Evolutionary conservation across 2,329 filamentous ascomycete species (phyloP), one percentile per base, ranked within the genome.

Genomic region (Penicillium fuscoglaucum): DNA sequence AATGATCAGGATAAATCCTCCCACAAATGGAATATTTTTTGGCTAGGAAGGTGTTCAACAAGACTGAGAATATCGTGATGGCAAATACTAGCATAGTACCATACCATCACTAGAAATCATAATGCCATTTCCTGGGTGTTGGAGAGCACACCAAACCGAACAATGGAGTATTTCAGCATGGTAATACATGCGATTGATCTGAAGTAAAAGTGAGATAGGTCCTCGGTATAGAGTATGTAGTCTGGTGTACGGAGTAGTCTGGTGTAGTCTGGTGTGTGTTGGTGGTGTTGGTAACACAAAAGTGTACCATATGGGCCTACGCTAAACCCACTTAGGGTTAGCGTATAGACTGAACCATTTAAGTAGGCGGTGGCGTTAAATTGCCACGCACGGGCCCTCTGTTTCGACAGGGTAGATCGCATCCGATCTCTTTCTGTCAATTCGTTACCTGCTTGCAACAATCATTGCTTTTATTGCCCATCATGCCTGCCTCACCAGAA

Each of bases 91-190:
- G 19, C 76, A 72, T 17, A 81, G 62, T 81, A 77, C 77, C 76
- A 81, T 55, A 77, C 77, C 76, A 81, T 55, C 71, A 58, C 52
- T 79, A 65, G 1, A 74, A 72, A 10, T 60, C 61, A 59, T 80
- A 81, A 5, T 64, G 21, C 40, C 8, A n/a, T 40, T 40, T 4
- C 9, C 9, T 10, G 2, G 4, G 37, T 1, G 6, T 24, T 43
- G 6, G 7, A 24, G 21, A 43, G 7, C 40, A 43, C 13, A 5
- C 33, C 1, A 24, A 43, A 24, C 19, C 17, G 8, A 28, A 28
- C 4, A n/a, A 9, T 6, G 12, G 7, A 8, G 10, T 6, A 28
- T 10, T 12, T 28, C 9, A 29, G 5, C 2, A 29, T 0, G 3
- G 9, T 3, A 29, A 7, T 17, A 29, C n/a, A 17, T 28, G 17